These are phyloP conservation scores for Cutaneotrichosporon spelunceum DNA, from an alignment of 1,284 basidiomycete genomes.

Conservation along the genomic window DNA sequence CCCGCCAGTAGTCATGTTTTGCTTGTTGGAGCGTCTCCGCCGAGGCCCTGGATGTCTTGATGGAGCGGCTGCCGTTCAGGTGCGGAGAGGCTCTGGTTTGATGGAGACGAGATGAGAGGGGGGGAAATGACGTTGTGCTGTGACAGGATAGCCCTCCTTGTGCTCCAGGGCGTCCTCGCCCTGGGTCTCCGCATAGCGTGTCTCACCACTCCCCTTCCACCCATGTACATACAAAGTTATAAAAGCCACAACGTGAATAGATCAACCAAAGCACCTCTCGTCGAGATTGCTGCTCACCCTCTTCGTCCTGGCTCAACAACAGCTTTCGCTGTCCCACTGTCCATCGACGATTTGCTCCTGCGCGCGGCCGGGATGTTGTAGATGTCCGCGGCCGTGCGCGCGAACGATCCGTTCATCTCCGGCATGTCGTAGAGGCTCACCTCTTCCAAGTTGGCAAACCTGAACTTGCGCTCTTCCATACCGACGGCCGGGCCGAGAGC, in stretches of 20 bases:
- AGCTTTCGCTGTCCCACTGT: background rate
- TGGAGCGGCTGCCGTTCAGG: no score
- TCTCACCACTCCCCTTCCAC: no score
- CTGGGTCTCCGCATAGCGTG: no score
- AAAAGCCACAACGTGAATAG: background rate
- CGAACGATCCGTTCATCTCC: background rate
- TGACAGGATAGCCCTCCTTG: background rate
- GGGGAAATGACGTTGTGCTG: no score
- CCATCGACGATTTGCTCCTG: background rate
- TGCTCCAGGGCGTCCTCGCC: no score
- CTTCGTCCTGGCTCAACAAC: background rate
- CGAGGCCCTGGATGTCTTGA: no score
- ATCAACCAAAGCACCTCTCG: background rate
- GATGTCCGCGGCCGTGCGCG: background rate
- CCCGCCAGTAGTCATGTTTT: background rate
- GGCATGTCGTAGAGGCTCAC: background rate
- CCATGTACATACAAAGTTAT: background rate
- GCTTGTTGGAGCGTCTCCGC: background rate
- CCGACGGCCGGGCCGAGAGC: slow-evolving; percentile 33
- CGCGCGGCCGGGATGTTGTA: background rate
- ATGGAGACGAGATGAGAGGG: no score
- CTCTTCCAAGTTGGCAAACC: slow-evolving; percentile 8
- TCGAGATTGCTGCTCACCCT: background rate
- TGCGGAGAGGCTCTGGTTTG: no score
- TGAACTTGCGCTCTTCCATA: slow-evolving; percentile 36